A percentile compares a stretch with the other conserved stretches of the same genome.
Evolutionary conservation across 768 basidiomycete species (phyloP).

Genomic region (Mycena capillaripes): DNA sequence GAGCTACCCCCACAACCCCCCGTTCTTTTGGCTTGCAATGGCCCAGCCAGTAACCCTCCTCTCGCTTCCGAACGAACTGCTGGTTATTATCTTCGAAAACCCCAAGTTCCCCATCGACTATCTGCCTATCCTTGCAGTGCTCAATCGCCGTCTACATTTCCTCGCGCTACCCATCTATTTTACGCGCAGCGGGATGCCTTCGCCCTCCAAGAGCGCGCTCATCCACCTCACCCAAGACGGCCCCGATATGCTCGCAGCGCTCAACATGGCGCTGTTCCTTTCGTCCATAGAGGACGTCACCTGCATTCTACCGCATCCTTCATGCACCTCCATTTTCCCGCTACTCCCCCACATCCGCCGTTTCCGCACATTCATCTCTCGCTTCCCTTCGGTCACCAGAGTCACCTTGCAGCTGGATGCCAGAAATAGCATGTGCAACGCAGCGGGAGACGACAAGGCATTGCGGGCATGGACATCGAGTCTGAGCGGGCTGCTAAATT

Average conservation of each 20-base stretch:
- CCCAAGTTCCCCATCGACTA: constrained; percentile 27
- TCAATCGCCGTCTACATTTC: constrained; percentile 29
- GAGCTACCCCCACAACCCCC: too few relatives aligned
- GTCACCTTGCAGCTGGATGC: constrained; percentile 32
- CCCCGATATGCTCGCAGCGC: constrained; percentile 32
- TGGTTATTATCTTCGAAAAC: constrained; percentile 33
- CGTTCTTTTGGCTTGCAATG: too few relatives aligned
- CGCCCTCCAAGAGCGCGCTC: constrained; percentile 24
- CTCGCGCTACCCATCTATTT: constrained; percentile 37
- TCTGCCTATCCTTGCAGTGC: constrained; percentile 17
- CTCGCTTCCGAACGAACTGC: constrained; percentile 34
- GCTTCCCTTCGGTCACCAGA: constrained; percentile 25
- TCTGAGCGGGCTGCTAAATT: constrained; percentile 22
- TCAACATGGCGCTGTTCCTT: constrained; percentile 36
- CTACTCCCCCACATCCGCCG: constrained; percentile 31
- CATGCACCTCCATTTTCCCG: constrained; percentile 29
- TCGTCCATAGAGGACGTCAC: constrained; percentile 22
- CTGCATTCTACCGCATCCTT: constrained; percentile 30
- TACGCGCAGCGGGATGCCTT: constrained; percentile 28
- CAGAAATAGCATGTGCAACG: constrained; percentile 32
- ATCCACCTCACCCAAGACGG: constrained; percentile 22
- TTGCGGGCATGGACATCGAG: constrained; percentile 31
- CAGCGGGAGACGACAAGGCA: constrained; percentile 30
- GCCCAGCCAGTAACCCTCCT: constrained; percentile 14
- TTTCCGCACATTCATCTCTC: constrained; percentile 24